phyloP scores from a whole-genome alignment of 2,329 filamentous ascomycete species.

The Fusarium pilosicola region DNA sequence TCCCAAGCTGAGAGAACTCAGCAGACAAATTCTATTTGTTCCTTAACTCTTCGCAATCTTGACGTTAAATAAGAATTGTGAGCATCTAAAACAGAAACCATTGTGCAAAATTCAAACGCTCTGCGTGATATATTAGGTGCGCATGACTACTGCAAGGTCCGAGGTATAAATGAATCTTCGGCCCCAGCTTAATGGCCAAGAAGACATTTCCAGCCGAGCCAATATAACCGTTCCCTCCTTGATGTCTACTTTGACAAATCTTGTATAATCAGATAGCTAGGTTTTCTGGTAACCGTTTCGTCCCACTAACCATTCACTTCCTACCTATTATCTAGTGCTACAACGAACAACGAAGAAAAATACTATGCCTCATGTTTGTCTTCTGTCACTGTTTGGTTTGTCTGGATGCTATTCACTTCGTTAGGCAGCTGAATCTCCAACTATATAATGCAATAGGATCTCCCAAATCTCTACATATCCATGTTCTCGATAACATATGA shows the following conservation, averaged over 20 bases:
- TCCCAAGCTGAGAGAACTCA: no score
- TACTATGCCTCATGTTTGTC: no score
- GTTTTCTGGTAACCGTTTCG: no score
- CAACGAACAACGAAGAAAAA: not conserved
- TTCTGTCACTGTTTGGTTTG: accelerated
- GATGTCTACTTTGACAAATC: no score
- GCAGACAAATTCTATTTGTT: no score
- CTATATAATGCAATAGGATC: not conserved
- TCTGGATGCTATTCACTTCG: not conserved
- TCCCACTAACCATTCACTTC: not conserved
- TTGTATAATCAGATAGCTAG: not conserved
- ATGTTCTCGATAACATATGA: accelerated
- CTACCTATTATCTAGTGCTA: not conserved
- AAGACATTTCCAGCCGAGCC: no score
- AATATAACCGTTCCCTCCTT: no score
- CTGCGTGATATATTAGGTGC: no score
- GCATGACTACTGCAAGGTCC: no score
- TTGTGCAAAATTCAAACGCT: accelerated
- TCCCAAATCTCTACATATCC: accelerated
- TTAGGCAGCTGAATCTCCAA: not conserved
- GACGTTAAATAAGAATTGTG: no score
- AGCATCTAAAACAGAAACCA: accelerated
- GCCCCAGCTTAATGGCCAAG: no score
- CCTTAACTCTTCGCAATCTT: accelerated
- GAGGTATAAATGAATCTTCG: no score